Conservation (phyloP, 352 stramenopile species). For the Phytophthora melonis region DNA sequence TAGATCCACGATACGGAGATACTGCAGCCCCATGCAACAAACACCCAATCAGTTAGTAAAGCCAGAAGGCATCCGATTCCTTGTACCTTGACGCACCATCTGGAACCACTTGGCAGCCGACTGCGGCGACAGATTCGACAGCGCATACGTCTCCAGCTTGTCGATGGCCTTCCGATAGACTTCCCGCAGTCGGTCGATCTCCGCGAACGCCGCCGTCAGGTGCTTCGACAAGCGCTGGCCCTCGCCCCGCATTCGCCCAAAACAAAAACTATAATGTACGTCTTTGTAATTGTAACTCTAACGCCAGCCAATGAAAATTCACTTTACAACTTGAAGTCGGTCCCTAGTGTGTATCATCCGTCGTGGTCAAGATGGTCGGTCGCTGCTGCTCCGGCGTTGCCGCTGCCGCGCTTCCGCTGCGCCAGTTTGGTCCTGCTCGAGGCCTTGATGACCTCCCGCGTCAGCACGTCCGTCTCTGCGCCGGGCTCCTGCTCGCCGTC, state of each 20-base stretch:
- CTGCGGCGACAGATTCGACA: slow-evolving; percentile 48
- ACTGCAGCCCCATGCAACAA: slow-evolving; percentile 37
- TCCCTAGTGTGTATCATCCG: not conserved
- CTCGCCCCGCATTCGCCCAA: slow-evolving; percentile 21
- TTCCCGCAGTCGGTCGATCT: slow-evolving; percentile 57
- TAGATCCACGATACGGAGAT: slow-evolving; percentile 72
- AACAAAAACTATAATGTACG: not conserved
- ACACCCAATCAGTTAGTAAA: not conserved
- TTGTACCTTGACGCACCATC: slow-evolving; percentile 51
- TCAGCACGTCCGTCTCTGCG: slow-evolving; percentile 52
- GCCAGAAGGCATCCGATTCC: too few species aligned
- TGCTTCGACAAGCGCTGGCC: slow-evolving; percentile 53
- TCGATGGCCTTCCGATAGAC: slow-evolving; percentile 53
- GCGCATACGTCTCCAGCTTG: slow-evolving; percentile 47
- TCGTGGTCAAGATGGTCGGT: not conserved
- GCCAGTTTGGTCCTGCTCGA: slow-evolving; percentile 66
- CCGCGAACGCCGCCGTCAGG: slow-evolving; percentile 51
- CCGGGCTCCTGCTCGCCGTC: slow-evolving; percentile 59
- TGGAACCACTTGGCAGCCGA: slow-evolving; percentile 68
- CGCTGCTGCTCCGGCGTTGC: slow-evolving; percentile 2
- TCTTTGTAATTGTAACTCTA: not conserved
- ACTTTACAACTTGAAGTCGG: slow-evolving; percentile 9
- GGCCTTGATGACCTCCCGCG: slow-evolving; percentile 74
- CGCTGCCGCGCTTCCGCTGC: slow-evolving; percentile 56
- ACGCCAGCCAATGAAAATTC: not conserved